Base-by-base conservation (phyloP, 306 rosid genomes). In the Vachellia collinsii region DNA sequence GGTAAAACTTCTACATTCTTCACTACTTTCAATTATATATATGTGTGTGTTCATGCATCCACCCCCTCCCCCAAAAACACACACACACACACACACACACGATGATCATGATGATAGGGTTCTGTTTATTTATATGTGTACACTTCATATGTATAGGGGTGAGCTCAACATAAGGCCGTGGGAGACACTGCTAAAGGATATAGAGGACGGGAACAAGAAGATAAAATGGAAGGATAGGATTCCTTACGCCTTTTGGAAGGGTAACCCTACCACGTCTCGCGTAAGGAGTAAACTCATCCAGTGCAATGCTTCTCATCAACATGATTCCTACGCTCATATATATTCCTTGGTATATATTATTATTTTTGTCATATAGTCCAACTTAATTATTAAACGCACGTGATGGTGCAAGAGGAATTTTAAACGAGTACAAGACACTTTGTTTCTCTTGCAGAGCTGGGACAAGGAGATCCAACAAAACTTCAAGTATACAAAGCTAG, bases 211-310 rank as follows among this genome's bases (percentile, higher is more conserved):
- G 8, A 86, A 84, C 85, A 66, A 75, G 64, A 48, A 9, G 41
- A 64, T 82, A 7, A 71, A 75, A 62, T 88, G 92, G 92, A 72
- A 84, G 63, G 77, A 86, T 71, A 86, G 92, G 56, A 3, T 43
- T 71, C 92, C 92, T 44, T 82, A 84, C 29, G 92, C 87, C 19
- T 86, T 74, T 79, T 88, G 92, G 92, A 88, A 82, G 80, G 92
- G 92, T 6, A 88, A 88, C 76, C 86, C 85, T 1, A 0, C 9
- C 3, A 75, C 64, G 42, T 79, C 86, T 8, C 0, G 0, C 5
- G 11, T 74, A 4, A 74, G 91, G 76, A 47, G 4, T 16, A 13
- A 68, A 11, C 89, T 88, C 19, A 4, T 12, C 43, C 79, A 34
- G 42, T 88, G 92, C 83, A 88, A 88, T 17, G 77, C 36, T 42